Evolutionary conservation across 257 asterid species (phyloP), one percentile per base, ranked within the genome.

Genomic region (Dorcoceras hygrometricum): DNA sequence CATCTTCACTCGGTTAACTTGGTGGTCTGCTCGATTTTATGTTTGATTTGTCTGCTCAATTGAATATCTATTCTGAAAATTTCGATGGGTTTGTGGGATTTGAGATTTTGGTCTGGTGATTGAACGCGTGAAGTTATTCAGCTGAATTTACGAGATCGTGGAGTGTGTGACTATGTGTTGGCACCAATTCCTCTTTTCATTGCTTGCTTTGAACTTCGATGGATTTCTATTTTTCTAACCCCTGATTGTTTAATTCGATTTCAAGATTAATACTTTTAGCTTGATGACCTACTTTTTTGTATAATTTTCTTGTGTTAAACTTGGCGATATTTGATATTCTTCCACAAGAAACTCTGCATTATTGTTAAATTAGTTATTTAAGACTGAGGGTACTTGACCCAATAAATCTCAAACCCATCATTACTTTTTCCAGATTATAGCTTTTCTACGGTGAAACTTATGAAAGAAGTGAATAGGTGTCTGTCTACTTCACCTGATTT

Each of bases 41-140:
- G 56, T 70, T 59, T 6, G 74, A 78, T 78, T 78, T 36, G 70
- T 66, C 55, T 72, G 56, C 65, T 55, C 71, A 66, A 69, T 55
- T 14, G 68, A 19, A 26, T n/a, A 11, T 20, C 53, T 53, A 26
- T 28, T 26, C 28, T 2, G 60, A 66, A 63, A 34, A 23, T 69
- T 6, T 23, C 54, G 59, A 19, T 57, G 67, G 63, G 61, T 22
- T 53, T 29, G 61, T 34, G 34, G 57, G 65, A 34, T 71, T 55
- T 29, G 32, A 61, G 57, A 55, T 62, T 46, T 27, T 36, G 74
- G 51, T 70, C 56, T 24, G 68, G 70, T 59, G 66, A 63, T 36
- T 71, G 54, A 18, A 57, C 25, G 66, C 11, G 8, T 75, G 24
- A 18, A 25, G 58, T 63, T 55, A 53, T n/a, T 34, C 43, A 26